Evolutionary conservation across 208 protist species (phyloP), one percentile per base, ranked within the genome.

Genomic region (Angomonas deanei): DNA sequence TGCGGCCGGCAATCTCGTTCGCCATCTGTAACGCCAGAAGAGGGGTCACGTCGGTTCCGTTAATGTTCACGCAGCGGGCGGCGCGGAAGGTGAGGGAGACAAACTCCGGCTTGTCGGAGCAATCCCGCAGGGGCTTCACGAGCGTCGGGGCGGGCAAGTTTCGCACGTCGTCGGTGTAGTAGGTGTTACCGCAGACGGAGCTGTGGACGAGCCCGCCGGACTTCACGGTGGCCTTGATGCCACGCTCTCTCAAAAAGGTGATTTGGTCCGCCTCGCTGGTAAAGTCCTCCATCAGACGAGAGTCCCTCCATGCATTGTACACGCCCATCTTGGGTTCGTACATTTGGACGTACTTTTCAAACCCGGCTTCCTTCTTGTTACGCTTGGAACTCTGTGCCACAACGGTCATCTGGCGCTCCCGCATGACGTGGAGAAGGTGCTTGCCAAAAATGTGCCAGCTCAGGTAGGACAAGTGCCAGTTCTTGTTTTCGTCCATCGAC

Each of bases 281-380:
- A 64, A 93, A 93, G 63, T 96, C 86, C 68, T 91, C 74, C 70
- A 96, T 76, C 3, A 97, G 81, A 21, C 77, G 73, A 15, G 66
- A 58, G 74, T 97, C 92, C 23, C 88, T 76, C 92, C 92, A 97
- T 30, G 92, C 88, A 67, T 93, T 93, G 79, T 96, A 97, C 17
- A 96, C 86, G 13, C 74, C 78, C 83, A 97, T 93, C 64, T 82
- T 73, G 8, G 92, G 92, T 26, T 64, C 78, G 71, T 92, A 80
- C 61, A 70, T 80, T 36, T 90, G 82, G 26, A 91, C 87, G 70
- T 96, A 93, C 59, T 85, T 88, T 72, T 96, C 92, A 64, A 97
- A 96, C 59, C 87, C 83, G 15, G 83, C 63, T 72, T 93, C 86
- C 63, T 92, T 93, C 58, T 82, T 89, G 64, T 75, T 91, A 47